phyloP scores from a whole-genome alignment of 2,329 filamentous ascomycete genomes.

The Stromatinia cepivora region DNA sequence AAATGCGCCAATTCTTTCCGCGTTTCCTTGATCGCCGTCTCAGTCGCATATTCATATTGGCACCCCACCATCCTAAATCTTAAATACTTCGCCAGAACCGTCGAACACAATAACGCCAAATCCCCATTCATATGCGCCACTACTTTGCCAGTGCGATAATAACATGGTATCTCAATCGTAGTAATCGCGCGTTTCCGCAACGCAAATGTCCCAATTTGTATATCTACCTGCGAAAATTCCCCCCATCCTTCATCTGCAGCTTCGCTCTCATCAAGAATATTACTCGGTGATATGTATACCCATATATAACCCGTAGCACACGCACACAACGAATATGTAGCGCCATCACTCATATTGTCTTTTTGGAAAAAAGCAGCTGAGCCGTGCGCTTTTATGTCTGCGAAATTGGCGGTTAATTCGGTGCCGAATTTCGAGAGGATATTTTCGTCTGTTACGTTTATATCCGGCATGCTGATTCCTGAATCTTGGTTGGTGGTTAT shows the following conservation, averaged over 20 bases:
- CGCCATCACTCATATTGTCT: conserved; percentile 30
- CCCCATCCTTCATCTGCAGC: background rate
- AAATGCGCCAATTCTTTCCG: conserved; percentile 25
- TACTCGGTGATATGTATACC: conserved; percentile 26
- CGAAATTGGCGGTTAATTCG: conserved; percentile 37
- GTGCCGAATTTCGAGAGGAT: conserved; percentile 35
- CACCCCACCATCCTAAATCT: conserved; percentile 34
- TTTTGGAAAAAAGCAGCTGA: conserved; percentile 36
- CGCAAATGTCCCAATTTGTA: conserved; percentile 38
- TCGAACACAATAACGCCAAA: conserved; percentile 33
- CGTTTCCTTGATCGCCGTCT: conserved; percentile 31
- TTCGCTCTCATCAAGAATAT: conserved; percentile 1
- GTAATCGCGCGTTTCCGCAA: conserved; percentile 34
- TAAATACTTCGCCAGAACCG: conserved; percentile 35
- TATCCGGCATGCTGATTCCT: conserved; percentile 34
- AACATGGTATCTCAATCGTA: conserved; percentile 33
- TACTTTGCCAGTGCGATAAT: conserved; percentile 24
- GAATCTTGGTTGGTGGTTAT: conserved; percentile 34
- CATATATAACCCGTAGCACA: conserved; percentile 39
- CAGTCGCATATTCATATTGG: conserved; percentile 37
- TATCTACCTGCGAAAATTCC: conserved; percentile 29
- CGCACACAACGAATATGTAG: conserved; percentile 34
- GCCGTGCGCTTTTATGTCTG: conserved; percentile 35
- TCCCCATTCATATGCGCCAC: conserved; percentile 25
- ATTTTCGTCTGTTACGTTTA: conserved; percentile 34